Evolutionary conservation across 2,329 filamentous ascomycete species (phyloP).

Genomic region (Ophioceras dolichostomum): DNA sequence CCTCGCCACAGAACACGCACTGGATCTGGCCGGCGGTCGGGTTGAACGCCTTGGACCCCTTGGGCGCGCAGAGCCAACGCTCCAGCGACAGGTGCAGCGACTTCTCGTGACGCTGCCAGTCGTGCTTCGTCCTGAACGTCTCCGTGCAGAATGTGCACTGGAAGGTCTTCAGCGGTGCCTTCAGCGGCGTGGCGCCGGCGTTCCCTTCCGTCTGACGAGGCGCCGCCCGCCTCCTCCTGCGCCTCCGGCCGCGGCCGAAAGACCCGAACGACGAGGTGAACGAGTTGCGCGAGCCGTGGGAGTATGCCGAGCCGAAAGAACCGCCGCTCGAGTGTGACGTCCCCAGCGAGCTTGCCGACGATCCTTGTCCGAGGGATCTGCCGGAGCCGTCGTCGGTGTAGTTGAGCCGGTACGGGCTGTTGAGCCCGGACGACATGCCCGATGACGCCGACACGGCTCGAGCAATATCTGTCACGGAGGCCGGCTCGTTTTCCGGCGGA

Average conservation of each 20-base stretch:
- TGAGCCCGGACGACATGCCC: slow-evolving; percentile 38
- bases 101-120: slow-evolving; percentile 59
- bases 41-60: slow-evolving; percentile 42
- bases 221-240: slow-evolving; percentile 34
- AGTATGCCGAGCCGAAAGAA: slow-evolving; percentile 47
- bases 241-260: slow-evolving; percentile 30
- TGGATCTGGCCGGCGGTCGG: slow-evolving; percentile 43
- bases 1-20: slow-evolving; percentile 48
- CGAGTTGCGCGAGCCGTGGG: slow-evolving; percentile 44
- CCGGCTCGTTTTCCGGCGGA: slow-evolving; percentile 47
- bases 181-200: slow-evolving; percentile 14
- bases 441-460: slow-evolving; percentile 43
- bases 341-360: slow-evolving; percentile 46
- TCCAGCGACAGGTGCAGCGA: slow-evolving; percentile 52
- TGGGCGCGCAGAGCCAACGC: slow-evolving; percentile 52
- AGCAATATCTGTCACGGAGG: slow-evolving; percentile 45
- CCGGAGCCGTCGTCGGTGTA: slow-evolving; percentile 50
- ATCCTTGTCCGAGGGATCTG: slow-evolving; percentile 44
- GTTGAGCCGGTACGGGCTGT: slow-evolving; percentile 44
- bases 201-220: slow-evolving; percentile 22
- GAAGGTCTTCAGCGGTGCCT: slow-evolving; percentile 40
- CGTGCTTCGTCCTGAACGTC: slow-evolving; percentile 55
- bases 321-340: slow-evolving; percentile 48
- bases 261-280: slow-evolving; percentile 40
- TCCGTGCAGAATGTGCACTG: slow-evolving; percentile 61